Conservation (phyloP, 2,329 filamentous ascomycete genomes). For the Aphanoascus verrucosus region DNA sequence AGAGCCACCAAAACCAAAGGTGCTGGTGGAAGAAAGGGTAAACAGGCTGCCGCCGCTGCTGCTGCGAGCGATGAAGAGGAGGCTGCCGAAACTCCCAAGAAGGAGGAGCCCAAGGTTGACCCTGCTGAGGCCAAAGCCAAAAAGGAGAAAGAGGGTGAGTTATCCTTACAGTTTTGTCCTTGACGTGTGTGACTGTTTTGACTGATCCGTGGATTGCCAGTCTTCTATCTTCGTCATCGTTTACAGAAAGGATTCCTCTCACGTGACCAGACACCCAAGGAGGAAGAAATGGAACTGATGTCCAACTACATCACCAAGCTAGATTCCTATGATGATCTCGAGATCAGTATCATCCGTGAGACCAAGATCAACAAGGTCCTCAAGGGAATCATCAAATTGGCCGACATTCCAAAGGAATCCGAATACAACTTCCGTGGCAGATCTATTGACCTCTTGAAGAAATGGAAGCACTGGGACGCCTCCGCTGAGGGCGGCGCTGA, state of each 20-base stretch:
- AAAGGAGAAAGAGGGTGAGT: slow-evolving; percentile 47
- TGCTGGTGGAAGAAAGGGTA: slow-evolving; percentile 52
- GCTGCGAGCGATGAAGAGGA: slow-evolving; percentile 46
- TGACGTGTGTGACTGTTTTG: not conserved
- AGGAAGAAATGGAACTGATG: slow-evolving; percentile 48
- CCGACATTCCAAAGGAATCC: slow-evolving; percentile 74
- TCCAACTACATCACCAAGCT: slow-evolving; percentile 52
- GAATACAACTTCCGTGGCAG: slow-evolving; percentile 82
- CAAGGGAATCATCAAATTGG: slow-evolving; percentile 83
- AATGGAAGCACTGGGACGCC: slow-evolving; percentile 78
- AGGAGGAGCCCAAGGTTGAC: slow-evolving; percentile 44
- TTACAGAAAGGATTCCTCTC: slow-evolving; percentile 89
- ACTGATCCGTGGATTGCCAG: slow-evolving; percentile 31
- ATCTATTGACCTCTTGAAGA: slow-evolving; percentile 65
- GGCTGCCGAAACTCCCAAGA: slow-evolving; percentile 39
- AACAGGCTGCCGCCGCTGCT: slow-evolving; percentile 42
- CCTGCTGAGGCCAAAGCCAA: slow-evolving; percentile 46
- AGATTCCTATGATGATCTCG: slow-evolving; percentile 68
- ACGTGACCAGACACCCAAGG: slow-evolving; percentile 72
- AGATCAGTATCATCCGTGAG: slow-evolving; percentile 73
- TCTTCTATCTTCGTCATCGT: slow-evolving; percentile 89
- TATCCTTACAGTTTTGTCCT: not conserved
- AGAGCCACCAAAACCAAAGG: slow-evolving; percentile 48
- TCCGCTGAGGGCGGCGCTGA: slow-evolving; percentile 41
- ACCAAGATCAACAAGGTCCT: slow-evolving; percentile 99